Percentiles rank a stretch among this genome's conserved stretches.
Conservation (phyloP, 805 yeast genomes). For the Saccharomycopsis amapae region DNA sequence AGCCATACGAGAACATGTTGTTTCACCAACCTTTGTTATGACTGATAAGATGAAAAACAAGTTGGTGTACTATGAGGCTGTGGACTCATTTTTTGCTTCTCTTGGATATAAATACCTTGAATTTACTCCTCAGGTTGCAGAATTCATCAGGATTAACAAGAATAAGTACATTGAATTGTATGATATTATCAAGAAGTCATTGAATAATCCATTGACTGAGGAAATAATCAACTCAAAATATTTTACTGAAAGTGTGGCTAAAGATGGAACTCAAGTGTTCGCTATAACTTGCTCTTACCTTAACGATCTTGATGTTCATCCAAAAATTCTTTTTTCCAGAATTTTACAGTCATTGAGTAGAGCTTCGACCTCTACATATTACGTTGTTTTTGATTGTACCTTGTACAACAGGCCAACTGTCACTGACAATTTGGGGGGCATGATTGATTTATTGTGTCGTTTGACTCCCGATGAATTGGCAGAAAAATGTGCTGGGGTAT, state of each 20-base stretch:
- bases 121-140: slow-evolving; percentile 50
- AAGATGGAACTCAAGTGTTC: slow-evolving; percentile 67
- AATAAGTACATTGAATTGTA: slow-evolving; percentile 47
- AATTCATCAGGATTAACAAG: slow-evolving; percentile 41
- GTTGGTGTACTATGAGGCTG: slow-evolving; percentile 11
- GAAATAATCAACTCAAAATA: slow-evolving; percentile 35
- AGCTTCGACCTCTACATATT: slow-evolving; percentile 35
- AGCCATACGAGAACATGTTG: slow-evolving; percentile 27
- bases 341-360: slow-evolving; percentile 13
- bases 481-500: slow-evolving; percentile 45
- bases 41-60: neutral
- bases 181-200: slow-evolving; percentile 67
- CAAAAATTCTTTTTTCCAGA: slow-evolving; percentile 60
- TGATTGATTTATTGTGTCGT: slow-evolving; percentile 33
- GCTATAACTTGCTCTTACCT: slow-evolving; percentile 47
- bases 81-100: slow-evolving; percentile 32
- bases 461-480: slow-evolving; percentile 47
- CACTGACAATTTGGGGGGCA: slow-evolving; percentile 24
- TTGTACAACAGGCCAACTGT: slow-evolving; percentile 36
- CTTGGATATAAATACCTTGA: slow-evolving; percentile 56
- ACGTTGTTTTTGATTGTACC: slow-evolving; percentile 63
- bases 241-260: slow-evolving; percentile 56
- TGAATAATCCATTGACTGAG: slow-evolving; percentile 40
- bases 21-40: neutral
- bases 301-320: slow-evolving; percentile 51